These are phyloP conservation scores for Erysimum pusillum DNA, from an alignment of 441 rosid species.

Conservation along the genomic window DNA sequence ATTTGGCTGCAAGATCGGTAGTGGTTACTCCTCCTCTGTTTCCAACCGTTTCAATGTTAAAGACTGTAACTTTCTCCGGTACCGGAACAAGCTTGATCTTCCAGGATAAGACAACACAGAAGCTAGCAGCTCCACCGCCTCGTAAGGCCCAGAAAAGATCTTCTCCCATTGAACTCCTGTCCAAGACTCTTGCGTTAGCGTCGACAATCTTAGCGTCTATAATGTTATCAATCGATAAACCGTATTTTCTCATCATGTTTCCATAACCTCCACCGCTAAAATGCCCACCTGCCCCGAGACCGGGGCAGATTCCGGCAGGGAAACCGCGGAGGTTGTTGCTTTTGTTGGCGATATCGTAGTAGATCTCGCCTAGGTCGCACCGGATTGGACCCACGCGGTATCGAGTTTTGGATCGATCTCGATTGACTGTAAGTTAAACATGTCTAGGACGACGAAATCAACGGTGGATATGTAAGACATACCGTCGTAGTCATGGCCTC, in stretches of 20 bases:
- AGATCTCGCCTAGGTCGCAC: conserved; percentile 62
- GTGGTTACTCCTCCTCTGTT: conserved; percentile 36
- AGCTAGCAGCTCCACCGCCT: conserved; percentile 58
- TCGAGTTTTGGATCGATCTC: conserved; percentile 43
- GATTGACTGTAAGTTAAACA: conserved; percentile 55
- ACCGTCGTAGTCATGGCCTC: conserved; percentile 69
- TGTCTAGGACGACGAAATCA: conserved; percentile 57
- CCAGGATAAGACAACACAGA: conserved; percentile 57
- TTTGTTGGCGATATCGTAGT: conserved; percentile 48
- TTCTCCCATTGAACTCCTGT: conserved; percentile 56
- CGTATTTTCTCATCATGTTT: conserved; percentile 54
- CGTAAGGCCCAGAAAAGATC: conserved; percentile 61
- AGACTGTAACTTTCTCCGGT: conserved; percentile 51
- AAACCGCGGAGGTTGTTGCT: conserved; percentile 54
- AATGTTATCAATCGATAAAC: conserved; percentile 55
- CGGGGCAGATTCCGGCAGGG: conserved; percentile 55
- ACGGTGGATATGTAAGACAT: conserved; percentile 51
- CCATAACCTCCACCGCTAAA: conserved; percentile 64
- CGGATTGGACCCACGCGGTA: conserved; percentile 61
- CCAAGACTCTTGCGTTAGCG: conserved; percentile 43
- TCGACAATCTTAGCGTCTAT: conserved; percentile 55
- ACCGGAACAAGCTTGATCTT: conserved; percentile 49
- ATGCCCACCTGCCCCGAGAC: conserved; percentile 66
- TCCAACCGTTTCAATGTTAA: conserved; percentile 39
- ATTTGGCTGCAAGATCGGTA: background rate